phyloP scores from a whole-genome alignment of 2,329 filamentous ascomycete genomes.

The Fusarium pseudonygamai region DNA sequence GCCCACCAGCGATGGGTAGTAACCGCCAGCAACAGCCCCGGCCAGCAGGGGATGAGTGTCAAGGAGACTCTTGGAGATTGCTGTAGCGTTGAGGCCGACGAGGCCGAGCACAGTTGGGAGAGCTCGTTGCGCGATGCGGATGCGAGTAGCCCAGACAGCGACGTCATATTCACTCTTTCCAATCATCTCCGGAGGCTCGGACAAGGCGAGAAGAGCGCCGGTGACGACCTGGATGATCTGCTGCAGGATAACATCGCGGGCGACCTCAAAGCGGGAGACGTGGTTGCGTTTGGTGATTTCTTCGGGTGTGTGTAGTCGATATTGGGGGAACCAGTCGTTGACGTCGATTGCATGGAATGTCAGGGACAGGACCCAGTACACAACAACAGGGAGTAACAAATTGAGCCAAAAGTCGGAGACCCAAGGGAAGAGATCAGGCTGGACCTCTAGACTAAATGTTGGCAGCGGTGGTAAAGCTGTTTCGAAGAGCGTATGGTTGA shows the following conservation, averaged over 20 bases:
- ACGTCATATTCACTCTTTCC: slow-evolving; percentile 88
- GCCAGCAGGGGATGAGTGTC: slow-evolving; percentile 77
- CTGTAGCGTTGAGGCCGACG: slow-evolving; percentile 78
- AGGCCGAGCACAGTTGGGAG: slow-evolving; percentile 76
- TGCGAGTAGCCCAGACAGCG: slow-evolving; percentile 85
- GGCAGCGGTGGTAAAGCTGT: slow-evolving; percentile 80
- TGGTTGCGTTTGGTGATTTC: slow-evolving; percentile 90
- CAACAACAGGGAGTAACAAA: slow-evolving; percentile 78
- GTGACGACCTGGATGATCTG: slow-evolving; percentile 87
- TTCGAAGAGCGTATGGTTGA: slow-evolving; percentile 66
- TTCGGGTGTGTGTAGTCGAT: slow-evolving; percentile 93
- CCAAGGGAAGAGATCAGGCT: slow-evolving; percentile 77
- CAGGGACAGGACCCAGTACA: slow-evolving; percentile 88
- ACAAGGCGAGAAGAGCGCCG: slow-evolving; percentile 71
- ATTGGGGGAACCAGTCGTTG: slow-evolving; percentile 86
- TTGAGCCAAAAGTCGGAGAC: slow-evolving; percentile 84
- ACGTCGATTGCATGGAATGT: slow-evolving; percentile 89
- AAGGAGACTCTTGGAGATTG: slow-evolving; percentile 79
- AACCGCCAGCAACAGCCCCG: slow-evolving; percentile 79
- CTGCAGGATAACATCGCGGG: slow-evolving; percentile 90
- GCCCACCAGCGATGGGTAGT: slow-evolving; percentile 77
- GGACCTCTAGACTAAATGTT: slow-evolving; percentile 76
- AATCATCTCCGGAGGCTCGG: slow-evolving; percentile 76
- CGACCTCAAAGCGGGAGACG: slow-evolving; percentile 83
- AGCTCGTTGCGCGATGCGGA: slow-evolving; percentile 81